Percentiles rank a stretch among this genome's conserved stretches.
These are phyloP conservation scores for Geoglossum glabrum DNA, from an alignment of 495 filamentous ascomycete species.

Conservation along the genomic window DNA sequence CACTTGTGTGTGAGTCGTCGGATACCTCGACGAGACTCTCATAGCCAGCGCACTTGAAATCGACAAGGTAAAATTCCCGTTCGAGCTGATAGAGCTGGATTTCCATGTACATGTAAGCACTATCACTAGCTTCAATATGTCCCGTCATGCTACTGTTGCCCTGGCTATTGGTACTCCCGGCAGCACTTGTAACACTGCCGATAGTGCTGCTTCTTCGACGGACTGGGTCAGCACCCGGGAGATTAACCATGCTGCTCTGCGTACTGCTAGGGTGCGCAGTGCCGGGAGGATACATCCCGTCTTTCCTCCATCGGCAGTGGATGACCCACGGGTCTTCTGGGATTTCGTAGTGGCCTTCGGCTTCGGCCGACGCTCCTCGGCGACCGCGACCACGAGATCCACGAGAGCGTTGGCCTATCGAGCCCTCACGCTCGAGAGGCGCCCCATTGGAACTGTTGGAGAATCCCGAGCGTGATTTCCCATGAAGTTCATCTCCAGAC, in stretches of 20 bases:
- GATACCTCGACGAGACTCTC: slow-evolving; percentile 39
- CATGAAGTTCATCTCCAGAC: background rate
- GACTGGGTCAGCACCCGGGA: slow-evolving; percentile 21
- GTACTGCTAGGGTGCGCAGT: slow-evolving; percentile 31
- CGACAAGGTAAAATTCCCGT: slow-evolving; percentile 79
- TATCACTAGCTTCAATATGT: slow-evolving; percentile 19
- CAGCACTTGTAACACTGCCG: slow-evolving; percentile 18
- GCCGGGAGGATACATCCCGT: slow-evolving; percentile 40
- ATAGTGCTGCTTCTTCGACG: slow-evolving; percentile 26
- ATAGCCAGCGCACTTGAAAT: slow-evolving; percentile 98
- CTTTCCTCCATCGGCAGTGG: slow-evolving; percentile 65
- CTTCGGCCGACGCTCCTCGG: slow-evolving; percentile 11
- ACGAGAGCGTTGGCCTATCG: background rate
- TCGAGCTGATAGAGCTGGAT: slow-evolving; percentile 96
- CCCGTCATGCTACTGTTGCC: background rate
- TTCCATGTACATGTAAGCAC: slow-evolving; percentile 69
- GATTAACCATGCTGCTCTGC: slow-evolving; percentile 27
- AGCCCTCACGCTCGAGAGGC: background rate
- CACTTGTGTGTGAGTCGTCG: slow-evolving; percentile 9
- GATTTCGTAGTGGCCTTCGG: slow-evolving; percentile 43
- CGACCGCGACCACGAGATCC: slow-evolving; percentile 4
- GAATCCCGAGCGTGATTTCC: background rate
- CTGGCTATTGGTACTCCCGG: slow-evolving; percentile 22
- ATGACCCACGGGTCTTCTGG: slow-evolving; percentile 95
- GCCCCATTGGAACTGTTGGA: background rate